These are phyloP conservation scores for Entophlyctis luteolus DNA, from an alignment of 192 early-diverging fungal species.

Conservation along the genomic window DNA sequence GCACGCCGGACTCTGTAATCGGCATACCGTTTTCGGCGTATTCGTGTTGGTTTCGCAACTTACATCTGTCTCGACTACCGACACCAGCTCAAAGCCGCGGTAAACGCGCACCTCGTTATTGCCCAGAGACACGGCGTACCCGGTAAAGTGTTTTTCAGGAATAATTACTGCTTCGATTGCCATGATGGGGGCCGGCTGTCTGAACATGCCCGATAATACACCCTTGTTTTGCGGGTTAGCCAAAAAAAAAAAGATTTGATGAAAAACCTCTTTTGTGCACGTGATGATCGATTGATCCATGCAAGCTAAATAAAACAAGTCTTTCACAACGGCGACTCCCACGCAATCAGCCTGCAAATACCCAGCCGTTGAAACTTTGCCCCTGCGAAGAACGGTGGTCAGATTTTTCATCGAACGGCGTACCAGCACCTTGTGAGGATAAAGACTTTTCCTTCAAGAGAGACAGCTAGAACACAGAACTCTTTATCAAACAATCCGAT, in stretches of 20 bases:
- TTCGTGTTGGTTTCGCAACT: background rate
- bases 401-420: background rate
- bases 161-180: background rate
- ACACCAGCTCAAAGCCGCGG: background rate
- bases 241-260: background rate
- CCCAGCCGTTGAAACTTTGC: background rate
- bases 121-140: conserved; percentile 9
- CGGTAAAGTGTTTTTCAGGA: background rate
- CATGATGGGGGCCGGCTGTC: background rate
- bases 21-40: background rate
- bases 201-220: background rate
- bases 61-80: conserved; percentile 1
- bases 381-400: background rate
- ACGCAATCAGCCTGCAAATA: background rate
- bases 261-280: conserved; percentile 1
- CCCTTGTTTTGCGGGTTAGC: background rate
- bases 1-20: background rate
- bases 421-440: background rate
- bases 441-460: background rate
- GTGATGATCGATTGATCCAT: conserved; percentile 4
- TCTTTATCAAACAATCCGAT: conserved; percentile 15
- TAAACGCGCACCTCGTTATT: conserved; percentile 27
- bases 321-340: background rate
- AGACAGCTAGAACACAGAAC: background rate
- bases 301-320: background rate